Evolutionary conservation across 805 yeast genomes (phyloP), one percentile per base, ranked within the genome.

Genomic region (Kodamaea neixiangensis): DNA sequence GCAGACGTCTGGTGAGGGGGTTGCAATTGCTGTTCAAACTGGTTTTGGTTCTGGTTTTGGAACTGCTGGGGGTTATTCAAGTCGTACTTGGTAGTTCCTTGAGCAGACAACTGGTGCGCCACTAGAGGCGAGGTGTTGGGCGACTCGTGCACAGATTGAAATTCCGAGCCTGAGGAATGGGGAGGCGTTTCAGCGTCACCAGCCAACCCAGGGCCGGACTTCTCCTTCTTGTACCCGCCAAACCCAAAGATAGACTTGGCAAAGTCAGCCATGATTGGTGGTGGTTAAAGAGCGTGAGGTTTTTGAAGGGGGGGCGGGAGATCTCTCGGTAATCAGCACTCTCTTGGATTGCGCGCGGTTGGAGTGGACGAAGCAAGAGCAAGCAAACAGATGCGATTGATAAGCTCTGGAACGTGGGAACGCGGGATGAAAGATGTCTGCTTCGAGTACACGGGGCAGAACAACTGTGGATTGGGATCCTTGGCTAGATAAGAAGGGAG

Each of bases 211-310:
- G 20, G 22, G n/a, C 51, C 51, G 13, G 44, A 13, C 65, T 68
- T 52, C 62, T 48, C 51, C 33, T 48, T 69, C 49, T 67, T 63
- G 50, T 66, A 68, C 20, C 68, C 63, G 47, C 73, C 65, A 53
- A 74, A 67, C 43, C 78, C 77, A 53, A 75, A 72, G 35, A 75
- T 70, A 45, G 75, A 66, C 56, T 74, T 74, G 51, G 78, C 77
- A 64, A 73, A 74, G 55, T 74, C 78, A 39, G 76, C 73, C 78
- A 74, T 74, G 31, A 25, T 25, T 7, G 11, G 31, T 13, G n/a
- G 35, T n/a, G 34, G 17, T 44, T 5, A 44, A 21, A 33, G 45
- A 42, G 45, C 14, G 43, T 39, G n/a, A 19, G 7, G 21, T 17
- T 5, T 37, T 19, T 37, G 41, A 15, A 17, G 19, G 41, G 41